Evolutionary conservation across 2,329 filamentous ascomycete genomes (phyloP).

Genomic region (Claviceps spartinae): DNA sequence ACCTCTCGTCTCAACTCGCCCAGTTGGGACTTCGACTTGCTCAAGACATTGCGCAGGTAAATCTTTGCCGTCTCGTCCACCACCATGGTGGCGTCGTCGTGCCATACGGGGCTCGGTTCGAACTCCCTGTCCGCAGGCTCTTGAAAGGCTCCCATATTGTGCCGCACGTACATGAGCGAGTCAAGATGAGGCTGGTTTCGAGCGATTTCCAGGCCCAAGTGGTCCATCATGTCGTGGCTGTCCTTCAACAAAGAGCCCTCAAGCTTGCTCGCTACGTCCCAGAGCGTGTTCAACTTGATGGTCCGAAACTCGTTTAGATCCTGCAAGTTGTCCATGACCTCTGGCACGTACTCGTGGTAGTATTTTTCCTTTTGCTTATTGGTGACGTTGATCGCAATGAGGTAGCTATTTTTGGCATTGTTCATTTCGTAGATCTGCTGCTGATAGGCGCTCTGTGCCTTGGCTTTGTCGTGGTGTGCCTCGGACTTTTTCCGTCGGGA

Average conservation of each 20-base stretch:
- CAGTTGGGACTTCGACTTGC: conserved; percentile 77
- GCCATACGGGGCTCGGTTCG: conserved; percentile 92
- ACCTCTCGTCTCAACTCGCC: conserved; percentile 70
- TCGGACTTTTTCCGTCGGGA: conserved; percentile 90
- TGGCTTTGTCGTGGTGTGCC: conserved; percentile 83
- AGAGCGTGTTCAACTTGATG: conserved; percentile 69
- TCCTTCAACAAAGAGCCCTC: conserved; percentile 68
- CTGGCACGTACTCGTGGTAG: conserved; percentile 92
- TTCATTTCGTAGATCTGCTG: conserved; percentile 92
- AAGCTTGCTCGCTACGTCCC: conserved; percentile 66
- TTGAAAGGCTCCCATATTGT: conserved; percentile 72
- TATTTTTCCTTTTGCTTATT: conserved; percentile 97
- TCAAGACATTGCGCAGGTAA: conserved; percentile 80
- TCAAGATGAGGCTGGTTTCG: conserved; percentile 82
- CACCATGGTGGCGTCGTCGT: conserved; percentile 80
- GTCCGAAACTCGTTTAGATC: conserved; percentile 86
- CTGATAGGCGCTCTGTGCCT: conserved; percentile 82
- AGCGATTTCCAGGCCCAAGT: conserved; percentile 66
- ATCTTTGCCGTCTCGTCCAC: conserved; percentile 78
- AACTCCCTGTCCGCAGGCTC: conserved; percentile 78
- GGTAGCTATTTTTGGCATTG: conserved; percentile 95
- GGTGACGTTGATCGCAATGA: conserved; percentile 90
- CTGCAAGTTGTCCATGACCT: conserved; percentile 84
- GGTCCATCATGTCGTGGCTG: conserved; percentile 57
- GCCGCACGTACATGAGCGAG: conserved; percentile 94